A percentile compares a stretch with the other conserved stretches of the same genome.
These are phyloP conservation scores for Fermentozyma sake DNA, from an alignment of 1,139 yeast species.

Conservation along the genomic window DNA sequence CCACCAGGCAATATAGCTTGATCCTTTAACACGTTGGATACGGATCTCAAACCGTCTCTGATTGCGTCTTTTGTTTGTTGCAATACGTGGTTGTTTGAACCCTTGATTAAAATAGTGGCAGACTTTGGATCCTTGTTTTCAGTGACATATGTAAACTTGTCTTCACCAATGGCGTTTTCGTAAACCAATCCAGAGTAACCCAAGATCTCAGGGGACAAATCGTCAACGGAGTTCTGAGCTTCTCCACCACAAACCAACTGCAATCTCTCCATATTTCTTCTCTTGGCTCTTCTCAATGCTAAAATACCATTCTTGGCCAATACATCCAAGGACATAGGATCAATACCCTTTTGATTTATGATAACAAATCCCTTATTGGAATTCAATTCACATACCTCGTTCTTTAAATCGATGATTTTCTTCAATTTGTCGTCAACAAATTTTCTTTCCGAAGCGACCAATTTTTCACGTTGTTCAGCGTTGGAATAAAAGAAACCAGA, in stretches of 20 bases:
- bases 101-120: slow-evolving; percentile 87
- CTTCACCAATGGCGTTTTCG: slow-evolving; percentile 94
- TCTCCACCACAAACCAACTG: slow-evolving; percentile 96
- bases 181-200: slow-evolving; percentile 91
- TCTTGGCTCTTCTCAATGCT: slow-evolving; percentile 95
- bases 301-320: slow-evolving; percentile 89
- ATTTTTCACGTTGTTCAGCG: slow-evolving; percentile 94
- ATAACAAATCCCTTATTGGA: slow-evolving; percentile 81
- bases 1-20: slow-evolving; percentile 90
- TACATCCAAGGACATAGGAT: slow-evolving; percentile 94
- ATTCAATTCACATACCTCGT: slow-evolving; percentile 80
- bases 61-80: slow-evolving; percentile 95
- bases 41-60: slow-evolving; percentile 94
- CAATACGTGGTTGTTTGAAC: slow-evolving; percentile 84
- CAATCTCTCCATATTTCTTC: slow-evolving; percentile 98
- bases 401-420: slow-evolving; percentile 88
- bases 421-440: slow-evolving; percentile 92
- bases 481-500: slow-evolving; percentile 92
- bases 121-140: slow-evolving; percentile 89
- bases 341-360: slow-evolving; percentile 97
- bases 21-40: slow-evolving; percentile 86
- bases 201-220: slow-evolving; percentile 73
- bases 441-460: slow-evolving; percentile 88
- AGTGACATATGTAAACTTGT: slow-evolving; percentile 92
- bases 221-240: slow-evolving; percentile 97